Conservation (phyloP, 495 filamentous ascomycete species). For the Aspergillus ellipticus region DNA sequence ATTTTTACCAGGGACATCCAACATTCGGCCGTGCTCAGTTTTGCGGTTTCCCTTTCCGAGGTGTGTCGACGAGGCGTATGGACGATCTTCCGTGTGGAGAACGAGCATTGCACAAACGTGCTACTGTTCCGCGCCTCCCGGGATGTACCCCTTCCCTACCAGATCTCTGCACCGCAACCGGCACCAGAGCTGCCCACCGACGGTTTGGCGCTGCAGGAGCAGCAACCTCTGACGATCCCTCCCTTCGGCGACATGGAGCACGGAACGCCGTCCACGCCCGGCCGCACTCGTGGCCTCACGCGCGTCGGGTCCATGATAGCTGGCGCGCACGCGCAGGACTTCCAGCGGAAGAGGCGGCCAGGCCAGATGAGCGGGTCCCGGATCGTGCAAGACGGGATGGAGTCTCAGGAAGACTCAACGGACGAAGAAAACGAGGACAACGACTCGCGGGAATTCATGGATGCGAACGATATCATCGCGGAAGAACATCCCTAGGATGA, state of each 20-base stretch:
- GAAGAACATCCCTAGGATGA: slow-evolving; percentile 13
- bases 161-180: slow-evolving; percentile 39
- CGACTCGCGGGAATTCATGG: slow-evolving; percentile 12
- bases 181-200: slow-evolving; percentile 18
- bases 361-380: slow-evolving; percentile 25
- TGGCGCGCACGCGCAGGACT: slow-evolving; percentile 80
- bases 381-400: slow-evolving; percentile 16
- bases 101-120: slow-evolving; percentile 91
- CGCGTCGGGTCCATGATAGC: slow-evolving; percentile 60
- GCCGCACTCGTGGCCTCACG: slow-evolving; percentile 34
- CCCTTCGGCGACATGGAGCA: slow-evolving; percentile 30
- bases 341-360: slow-evolving; percentile 66
- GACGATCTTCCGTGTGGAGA: slow-evolving; percentile 91
- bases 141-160: slow-evolving; percentile 78
- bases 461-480: slow-evolving; percentile 13
- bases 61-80: slow-evolving; percentile 80
- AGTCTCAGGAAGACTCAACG: slow-evolving; percentile 27
- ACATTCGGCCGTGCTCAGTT: slow-evolving; percentile 74
- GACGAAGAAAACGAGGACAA: slow-evolving; percentile 38
- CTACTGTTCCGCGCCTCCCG: slow-evolving; percentile 76
- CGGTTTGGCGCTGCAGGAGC: slow-evolving; percentile 32
- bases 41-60: slow-evolving; percentile 72
- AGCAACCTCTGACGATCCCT: slow-evolving; percentile 22
- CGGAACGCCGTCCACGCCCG: slow-evolving; percentile 25
- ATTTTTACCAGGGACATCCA: slow-evolving; percentile 75